phyloP scores from a whole-genome alignment of 2,329 filamentous ascomycete species.

The Dothidotthia symphoricarpi region DNA sequence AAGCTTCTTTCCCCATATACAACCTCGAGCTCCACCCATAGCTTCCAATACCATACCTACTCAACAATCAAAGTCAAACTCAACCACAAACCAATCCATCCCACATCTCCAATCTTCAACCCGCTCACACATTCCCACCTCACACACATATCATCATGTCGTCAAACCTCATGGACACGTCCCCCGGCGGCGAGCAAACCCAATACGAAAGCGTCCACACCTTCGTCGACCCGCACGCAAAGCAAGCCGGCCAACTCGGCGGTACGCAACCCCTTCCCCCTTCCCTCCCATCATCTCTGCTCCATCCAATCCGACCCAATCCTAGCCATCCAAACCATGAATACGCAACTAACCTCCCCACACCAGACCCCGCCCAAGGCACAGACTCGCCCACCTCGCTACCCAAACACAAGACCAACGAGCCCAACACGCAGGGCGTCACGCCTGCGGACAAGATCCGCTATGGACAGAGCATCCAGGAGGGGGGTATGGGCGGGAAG shows the following conservation, averaged over 20 bases:
- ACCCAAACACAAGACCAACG: conserved; percentile 30
- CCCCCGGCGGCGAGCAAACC: conserved; percentile 59
- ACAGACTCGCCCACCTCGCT: conserved; percentile 18
- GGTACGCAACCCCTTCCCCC: conserved; percentile 39
- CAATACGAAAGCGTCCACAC: conserved; percentile 61
- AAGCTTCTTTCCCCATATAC: conserved; percentile 1
- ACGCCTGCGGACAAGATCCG: conserved; percentile 51
- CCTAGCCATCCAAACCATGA: neutral
- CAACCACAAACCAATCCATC: neutral
- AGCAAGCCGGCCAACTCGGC: conserved; percentile 58
- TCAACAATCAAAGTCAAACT: no score
- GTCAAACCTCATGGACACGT: conserved; percentile 57
- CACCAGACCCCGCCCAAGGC: conserved; percentile 11
- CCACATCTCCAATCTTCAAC: no score
- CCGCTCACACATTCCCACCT: conserved; percentile 3
- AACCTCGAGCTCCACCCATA: conserved; percentile 8
- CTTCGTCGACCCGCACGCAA: conserved; percentile 51
- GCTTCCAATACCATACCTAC: conserved; percentile 6
- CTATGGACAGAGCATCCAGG: conserved; percentile 57
- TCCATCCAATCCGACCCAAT: neutral
- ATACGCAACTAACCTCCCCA: conserved; percentile 1
- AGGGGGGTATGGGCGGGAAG: conserved; percentile 56
- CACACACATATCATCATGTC: conserved; percentile 44
- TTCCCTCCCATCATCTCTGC: neutral
- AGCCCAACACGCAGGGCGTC: conserved; percentile 44